phyloP scores from a whole-genome alignment of 2,329 filamentous ascomycete species.

The Fusarium bulbicola region DNA sequence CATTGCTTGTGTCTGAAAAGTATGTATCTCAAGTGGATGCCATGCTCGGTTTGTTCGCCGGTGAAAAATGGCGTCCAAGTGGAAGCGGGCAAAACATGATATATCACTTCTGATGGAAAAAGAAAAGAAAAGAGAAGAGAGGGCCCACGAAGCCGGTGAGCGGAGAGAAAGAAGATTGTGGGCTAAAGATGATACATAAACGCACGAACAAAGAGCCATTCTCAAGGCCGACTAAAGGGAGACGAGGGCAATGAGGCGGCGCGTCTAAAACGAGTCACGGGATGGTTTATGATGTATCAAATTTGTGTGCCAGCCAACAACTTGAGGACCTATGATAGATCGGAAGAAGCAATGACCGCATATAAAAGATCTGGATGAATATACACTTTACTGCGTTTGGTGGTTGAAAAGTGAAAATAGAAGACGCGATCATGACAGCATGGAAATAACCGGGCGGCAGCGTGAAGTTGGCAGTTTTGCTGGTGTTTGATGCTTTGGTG shows the following conservation, averaged over 20 bases:
- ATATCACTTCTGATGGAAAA: constrained; percentile 21
- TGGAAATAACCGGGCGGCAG: not conserved
- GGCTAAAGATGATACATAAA: not conserved
- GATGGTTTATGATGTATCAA: constrained; percentile 32
- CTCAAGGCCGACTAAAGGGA: constrained; percentile 4
- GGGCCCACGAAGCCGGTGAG: constrained; percentile 18
- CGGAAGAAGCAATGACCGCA: not conserved
- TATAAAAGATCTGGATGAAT: not conserved
- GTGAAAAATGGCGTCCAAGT: not conserved
- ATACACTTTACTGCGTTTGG: not conserved
- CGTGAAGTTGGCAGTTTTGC: not conserved
- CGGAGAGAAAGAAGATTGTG: not conserved
- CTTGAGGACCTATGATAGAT: not conserved
- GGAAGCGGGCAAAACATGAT: constrained; percentile 15
- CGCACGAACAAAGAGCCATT: not conserved
- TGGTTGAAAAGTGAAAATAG: not conserved
- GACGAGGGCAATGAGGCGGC: not conserved
- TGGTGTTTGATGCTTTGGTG: constrained; percentile 3
- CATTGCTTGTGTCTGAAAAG: constrained; percentile 7
- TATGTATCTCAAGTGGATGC: constrained; percentile 3
- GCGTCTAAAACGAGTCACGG: constrained; percentile 23
- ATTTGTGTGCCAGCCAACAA: constrained; percentile 5
- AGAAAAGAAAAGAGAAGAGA: constrained; percentile 5
- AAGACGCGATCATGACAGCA: not conserved
- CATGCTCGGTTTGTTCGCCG: constrained; percentile 8